These are phyloP conservation scores for Aspergillus caelatus DNA, from an alignment of 2,329 filamentous ascomycete species.

Conservation along the genomic window DNA sequence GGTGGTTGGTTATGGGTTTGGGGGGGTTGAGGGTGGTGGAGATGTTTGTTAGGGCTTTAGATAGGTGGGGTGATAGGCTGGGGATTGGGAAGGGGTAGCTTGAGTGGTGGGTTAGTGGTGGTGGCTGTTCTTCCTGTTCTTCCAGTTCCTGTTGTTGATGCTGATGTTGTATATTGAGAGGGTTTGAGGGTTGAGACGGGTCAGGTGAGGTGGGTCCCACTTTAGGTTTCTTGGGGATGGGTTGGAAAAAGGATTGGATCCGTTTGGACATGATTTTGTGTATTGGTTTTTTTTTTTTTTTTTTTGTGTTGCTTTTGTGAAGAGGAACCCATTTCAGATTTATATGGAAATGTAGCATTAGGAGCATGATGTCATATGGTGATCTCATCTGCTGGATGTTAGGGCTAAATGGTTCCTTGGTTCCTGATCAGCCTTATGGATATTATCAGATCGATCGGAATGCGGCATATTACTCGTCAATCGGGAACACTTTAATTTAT, in stretches of 20 bases:
- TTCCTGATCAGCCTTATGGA: not conserved
- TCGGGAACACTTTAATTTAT: not conserved
- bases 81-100: conserved; percentile 58
- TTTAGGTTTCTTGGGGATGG: conserved; percentile 45
- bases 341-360: not conserved
- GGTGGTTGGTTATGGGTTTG: conserved; percentile 67
- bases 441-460: not conserved
- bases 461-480: not conserved
- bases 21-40: conserved; percentile 51
- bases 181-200: conserved; percentile 18
- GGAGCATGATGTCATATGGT: conserved; percentile 2
- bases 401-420: not conserved
- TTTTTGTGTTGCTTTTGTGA: not conserved
- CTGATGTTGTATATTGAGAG: conserved; percentile 11
- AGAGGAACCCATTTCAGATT: not conserved
- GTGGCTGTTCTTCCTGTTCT: not conserved
- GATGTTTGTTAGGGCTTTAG: conserved; percentile 23
- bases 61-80: conserved; percentile 49
- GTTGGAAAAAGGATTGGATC: conserved; percentile 71
- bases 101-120: conserved; percentile 44
- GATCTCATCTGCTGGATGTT: not conserved
- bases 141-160: conserved; percentile 5
- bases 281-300: no score
- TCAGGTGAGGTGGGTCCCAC: not conserved
- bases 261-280: conserved; percentile 51